These are phyloP conservation scores for Neoscytalidium dimidiatum DNA, from an alignment of 2,329 filamentous ascomycete species.

Conservation along the genomic window DNA sequence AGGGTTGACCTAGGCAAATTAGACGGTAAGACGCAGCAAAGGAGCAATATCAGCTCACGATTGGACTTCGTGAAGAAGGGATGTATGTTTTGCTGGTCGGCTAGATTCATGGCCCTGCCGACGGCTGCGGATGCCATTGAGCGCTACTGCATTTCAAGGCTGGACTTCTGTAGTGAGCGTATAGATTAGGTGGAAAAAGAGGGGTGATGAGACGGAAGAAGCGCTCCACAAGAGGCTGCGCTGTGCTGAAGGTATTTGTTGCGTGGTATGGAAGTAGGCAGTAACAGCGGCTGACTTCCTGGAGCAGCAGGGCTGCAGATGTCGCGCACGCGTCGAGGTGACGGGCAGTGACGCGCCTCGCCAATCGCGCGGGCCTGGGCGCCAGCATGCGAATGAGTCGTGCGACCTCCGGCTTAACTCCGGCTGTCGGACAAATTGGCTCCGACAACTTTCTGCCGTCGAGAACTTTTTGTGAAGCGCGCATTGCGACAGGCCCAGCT, in stretches of 20 bases:
- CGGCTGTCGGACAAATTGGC: constrained; percentile 15
- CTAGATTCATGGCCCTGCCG: constrained; percentile 40
- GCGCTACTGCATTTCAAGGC: constrained; percentile 10
- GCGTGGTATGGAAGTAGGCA: not conserved
- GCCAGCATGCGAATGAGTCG: not conserved
- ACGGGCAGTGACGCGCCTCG: constrained; percentile 6
- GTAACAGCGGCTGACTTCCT: not conserved
- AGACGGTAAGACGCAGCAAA: not conserved
- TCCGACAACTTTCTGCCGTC: constrained; percentile 17
- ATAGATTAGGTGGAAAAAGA: not conserved
- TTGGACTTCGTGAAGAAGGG: constrained; percentile 40
- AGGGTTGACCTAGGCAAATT: not conserved
- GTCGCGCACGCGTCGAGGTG: constrained; percentile 7
- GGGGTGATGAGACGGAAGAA: not conserved
- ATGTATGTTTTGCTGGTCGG: constrained; percentile 36
- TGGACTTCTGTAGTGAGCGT: not conserved
- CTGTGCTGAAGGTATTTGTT: too few relatives aligned
- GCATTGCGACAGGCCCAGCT: constrained; percentile 7
- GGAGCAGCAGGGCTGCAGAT: too few relatives aligned
- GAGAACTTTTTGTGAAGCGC: constrained; percentile 20
- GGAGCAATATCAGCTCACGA: not conserved
- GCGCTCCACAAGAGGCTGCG: too few relatives aligned
- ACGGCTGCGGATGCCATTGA: constrained; percentile 41
- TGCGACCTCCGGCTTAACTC: not conserved
- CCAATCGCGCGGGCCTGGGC: not conserved